These are phyloP conservation scores for Wickerhamomyces subpelliculosus DNA, from an alignment of 805 yeast genomes.

Conservation along the genomic window DNA sequence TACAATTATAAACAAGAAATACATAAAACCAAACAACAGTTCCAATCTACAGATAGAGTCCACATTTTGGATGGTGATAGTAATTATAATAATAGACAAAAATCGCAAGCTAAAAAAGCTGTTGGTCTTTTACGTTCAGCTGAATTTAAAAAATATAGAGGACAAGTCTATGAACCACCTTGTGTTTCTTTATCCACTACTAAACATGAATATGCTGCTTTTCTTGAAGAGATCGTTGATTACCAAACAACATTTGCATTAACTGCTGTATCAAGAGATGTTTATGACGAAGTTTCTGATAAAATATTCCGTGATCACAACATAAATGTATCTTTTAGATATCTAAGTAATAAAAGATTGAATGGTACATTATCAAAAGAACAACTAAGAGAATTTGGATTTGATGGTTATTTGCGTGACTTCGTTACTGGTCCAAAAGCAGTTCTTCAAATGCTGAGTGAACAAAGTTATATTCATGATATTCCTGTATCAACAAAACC, in stretches of 20 bases:
- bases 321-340: constrained; percentile 51
- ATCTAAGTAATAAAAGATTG: constrained; percentile 21
- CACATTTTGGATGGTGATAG: constrained; percentile 31
- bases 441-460: constrained; percentile 68
- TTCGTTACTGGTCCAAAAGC: constrained; percentile 64
- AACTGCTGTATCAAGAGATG: constrained; percentile 46
- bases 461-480: constrained; percentile 37
- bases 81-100: constrained; percentile 1
- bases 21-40: constrained; percentile 27
- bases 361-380: constrained; percentile 23
- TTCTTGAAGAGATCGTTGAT: constrained; percentile 52
- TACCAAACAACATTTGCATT: constrained; percentile 51
- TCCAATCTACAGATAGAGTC: constrained; percentile 45
- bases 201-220: constrained; percentile 42
- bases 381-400: constrained; percentile 46
- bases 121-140: constrained; percentile 36
- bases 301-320: constrained; percentile 31
- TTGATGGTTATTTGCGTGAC: constrained; percentile 76
- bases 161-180: constrained; percentile 66
- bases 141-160: constrained; percentile 26
- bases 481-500: constrained; percentile 59
- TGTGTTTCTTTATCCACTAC: constrained; percentile 52
- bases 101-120: constrained; percentile 26
- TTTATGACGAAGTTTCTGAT: constrained; percentile 40
- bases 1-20: constrained; percentile 24